These are phyloP conservation scores for Lactarius hatsudake DNA, from an alignment of 768 basidiomycete genomes.

Conservation along the genomic window DNA sequence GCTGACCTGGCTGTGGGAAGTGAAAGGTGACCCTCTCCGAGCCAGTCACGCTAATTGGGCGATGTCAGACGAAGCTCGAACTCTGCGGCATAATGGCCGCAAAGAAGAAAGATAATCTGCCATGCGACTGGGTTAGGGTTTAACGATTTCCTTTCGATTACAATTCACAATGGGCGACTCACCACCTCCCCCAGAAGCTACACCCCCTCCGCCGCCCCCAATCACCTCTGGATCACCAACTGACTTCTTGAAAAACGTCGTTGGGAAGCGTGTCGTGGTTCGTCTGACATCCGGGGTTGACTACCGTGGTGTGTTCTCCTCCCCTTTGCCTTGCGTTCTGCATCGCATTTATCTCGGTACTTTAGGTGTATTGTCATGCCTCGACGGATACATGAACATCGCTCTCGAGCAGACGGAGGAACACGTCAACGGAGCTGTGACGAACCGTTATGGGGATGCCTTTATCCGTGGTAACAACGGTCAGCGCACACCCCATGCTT, in stretches of 20 bases:
- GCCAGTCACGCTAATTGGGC: background rate
- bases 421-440: constrained; percentile 82
- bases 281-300: constrained; percentile 44
- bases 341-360: background rate
- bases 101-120: background rate
- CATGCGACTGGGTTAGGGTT: background rate
- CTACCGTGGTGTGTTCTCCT: constrained; percentile 18
- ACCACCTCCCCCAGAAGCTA: constrained; percentile 41
- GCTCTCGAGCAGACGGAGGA: constrained; percentile 97
- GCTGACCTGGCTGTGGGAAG: background rate
- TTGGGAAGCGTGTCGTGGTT: constrained; percentile 94
- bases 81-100: background rate
- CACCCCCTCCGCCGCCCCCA: constrained; percentile 46
- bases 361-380: constrained; percentile 85
- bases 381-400: constrained; percentile 99
- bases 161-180: constrained; percentile 32
- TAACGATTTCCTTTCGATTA: background rate
- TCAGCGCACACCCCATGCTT: constrained; percentile 30
- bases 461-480: constrained; percentile 96
- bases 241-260: constrained; percentile 91
- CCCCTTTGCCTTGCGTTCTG: constrained; percentile 1
- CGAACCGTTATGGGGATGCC: constrained; percentile 90
- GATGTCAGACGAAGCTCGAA: background rate
- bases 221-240: constrained; percentile 76
- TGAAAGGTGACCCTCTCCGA: background rate